Evolutionary conservation across 176 grass and related monocot genomes (phyloP), one percentile per base, ranked within the genome.

Genomic region (Raddia guianensis): DNA sequence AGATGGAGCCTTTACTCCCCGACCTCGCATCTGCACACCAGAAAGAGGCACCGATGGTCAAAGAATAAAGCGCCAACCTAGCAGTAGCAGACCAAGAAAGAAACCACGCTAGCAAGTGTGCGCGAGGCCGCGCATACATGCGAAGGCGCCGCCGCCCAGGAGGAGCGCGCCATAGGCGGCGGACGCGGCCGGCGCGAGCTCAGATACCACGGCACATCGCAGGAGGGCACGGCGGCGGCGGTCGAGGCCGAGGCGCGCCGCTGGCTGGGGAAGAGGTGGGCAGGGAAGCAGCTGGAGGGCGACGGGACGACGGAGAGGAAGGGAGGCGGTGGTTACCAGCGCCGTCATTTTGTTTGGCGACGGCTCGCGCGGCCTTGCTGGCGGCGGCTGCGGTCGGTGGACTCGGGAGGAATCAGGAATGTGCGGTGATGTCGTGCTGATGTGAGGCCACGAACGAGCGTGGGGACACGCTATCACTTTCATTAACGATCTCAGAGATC

Each of bases 1-100:
- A 86, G 89, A 98, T 87, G 73, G 95, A 98, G 0, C 90, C 95
- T 85, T 89, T 89, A 64, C 92, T 98, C 45, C 95, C 84, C 33
- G 92, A 94, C 81, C 92, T 87, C 70, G 85, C 64, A 94, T 98
- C 95, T 97, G 27, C 74, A 68, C 33, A 33, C 46, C 35, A 63
- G 42, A 87, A 82, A 19, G 19, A 40, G 37, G 19, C 40, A 60
- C 48, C 79, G 52, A 46, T 73, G 71, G 80, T 84, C 60, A 88
- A 57, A 33, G 64, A 85, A 86, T 53, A 18, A 75, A 81, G 45
- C 27, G 74, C 66, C 72, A 46, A 70, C 35, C 12, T 43, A 53
- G 15, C 40, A 68, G 15, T 43, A 53, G 15, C 40, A 68, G 15
- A 49, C 27, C 55, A 54, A 15, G 20, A 51, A 78, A 74, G 63